A percentile compares a stretch with the other conserved stretches of the same genome.
phyloP scores from a whole-genome alignment of 2,329 filamentous ascomycete genomes.

The Colletotrichum sp. region DNA sequence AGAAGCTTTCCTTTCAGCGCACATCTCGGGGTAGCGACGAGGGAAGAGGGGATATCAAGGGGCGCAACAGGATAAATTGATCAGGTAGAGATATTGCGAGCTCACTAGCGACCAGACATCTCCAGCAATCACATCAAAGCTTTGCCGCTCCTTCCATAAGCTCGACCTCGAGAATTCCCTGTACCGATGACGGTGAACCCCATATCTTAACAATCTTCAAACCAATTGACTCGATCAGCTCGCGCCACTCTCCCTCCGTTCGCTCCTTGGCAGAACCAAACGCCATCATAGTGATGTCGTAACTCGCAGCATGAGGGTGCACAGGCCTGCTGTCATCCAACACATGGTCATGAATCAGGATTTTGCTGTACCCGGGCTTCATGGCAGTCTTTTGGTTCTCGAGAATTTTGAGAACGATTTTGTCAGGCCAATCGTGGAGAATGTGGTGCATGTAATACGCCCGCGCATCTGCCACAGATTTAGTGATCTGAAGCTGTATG shows the following conservation, averaged over 20 bases:
- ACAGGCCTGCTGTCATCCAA: constrained; percentile 34
- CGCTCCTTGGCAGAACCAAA: background rate
- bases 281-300: background rate
- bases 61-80: background rate
- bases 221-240: background rate
- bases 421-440: constrained; percentile 62
- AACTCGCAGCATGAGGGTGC: background rate
- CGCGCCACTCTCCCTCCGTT: background rate
- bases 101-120: fast-evolving
- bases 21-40: background rate
- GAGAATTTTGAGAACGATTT: constrained; percentile 42
- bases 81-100: background rate
- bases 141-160: background rate
- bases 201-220: constrained; percentile 12
- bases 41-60: background rate
- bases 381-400: constrained; percentile 46
- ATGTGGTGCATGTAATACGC: constrained; percentile 59
- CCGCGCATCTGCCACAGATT: constrained; percentile 35
- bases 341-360: constrained; percentile 43
- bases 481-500: background rate
- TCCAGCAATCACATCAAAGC: constrained; percentile 33
- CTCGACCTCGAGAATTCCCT: background rate
- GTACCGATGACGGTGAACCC: background rate
- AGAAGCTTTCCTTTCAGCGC: background rate
- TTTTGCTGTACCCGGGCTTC: constrained; percentile 43